These are phyloP conservation scores for Talaromyces albobiverticillius DNA, from an alignment of 2,329 filamentous ascomycete species.

Conservation along the genomic window DNA sequence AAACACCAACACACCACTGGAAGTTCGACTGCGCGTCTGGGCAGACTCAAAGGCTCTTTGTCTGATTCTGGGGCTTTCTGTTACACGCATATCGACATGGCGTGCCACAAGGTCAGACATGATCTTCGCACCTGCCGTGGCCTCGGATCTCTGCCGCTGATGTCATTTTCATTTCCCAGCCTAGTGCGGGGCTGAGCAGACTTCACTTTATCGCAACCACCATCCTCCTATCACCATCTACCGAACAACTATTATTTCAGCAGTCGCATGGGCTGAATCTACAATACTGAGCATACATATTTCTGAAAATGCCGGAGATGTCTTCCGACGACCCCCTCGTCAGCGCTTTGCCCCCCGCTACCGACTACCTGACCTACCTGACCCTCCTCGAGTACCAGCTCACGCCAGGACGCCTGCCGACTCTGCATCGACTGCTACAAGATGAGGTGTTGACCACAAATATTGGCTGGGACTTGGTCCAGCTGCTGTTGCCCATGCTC, in stretches of 20 bases:
- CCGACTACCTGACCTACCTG: conserved; percentile 65
- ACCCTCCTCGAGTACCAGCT: conserved; percentile 65
- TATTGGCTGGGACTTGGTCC: conserved; percentile 66
- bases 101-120: no score
- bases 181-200: conserved; percentile 8
- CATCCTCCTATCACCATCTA: background rate
- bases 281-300: no score
- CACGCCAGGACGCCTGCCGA: conserved; percentile 55
- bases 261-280: background rate
- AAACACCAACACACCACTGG: no score
- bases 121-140: no score
- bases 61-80: no score
- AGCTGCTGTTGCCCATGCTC: conserved; percentile 59
- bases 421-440: conserved; percentile 58
- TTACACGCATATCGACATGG: no score
- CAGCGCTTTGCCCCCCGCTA: conserved; percentile 58
- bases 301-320: conserved; percentile 21
- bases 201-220: background rate
- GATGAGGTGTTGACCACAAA: conserved; percentile 60
- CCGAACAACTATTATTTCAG: background rate
- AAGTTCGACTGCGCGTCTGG: no score
- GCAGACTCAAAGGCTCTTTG: no score
- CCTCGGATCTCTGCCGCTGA: conserved; percentile 13
- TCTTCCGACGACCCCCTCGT: conserved; percentile 50
- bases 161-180: conserved; percentile 7